These are phyloP conservation scores for Pulicaria dysenterica DNA, from an alignment of 129 eudicot genomes.

Conservation along the genomic window DNA sequence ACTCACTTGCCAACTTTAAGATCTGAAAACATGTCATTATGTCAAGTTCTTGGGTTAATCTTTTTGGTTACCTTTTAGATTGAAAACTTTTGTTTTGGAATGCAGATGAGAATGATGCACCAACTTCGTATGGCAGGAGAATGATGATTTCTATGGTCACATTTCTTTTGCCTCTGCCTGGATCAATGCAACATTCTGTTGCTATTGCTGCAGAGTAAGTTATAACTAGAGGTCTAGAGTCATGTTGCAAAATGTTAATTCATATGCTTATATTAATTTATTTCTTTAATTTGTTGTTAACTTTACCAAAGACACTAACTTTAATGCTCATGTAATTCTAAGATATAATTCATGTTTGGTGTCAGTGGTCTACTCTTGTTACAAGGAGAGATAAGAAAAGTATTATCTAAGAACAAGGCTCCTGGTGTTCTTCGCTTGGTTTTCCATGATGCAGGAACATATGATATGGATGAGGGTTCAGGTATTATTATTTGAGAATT, in stretches of 20 bases:
- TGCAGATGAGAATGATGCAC: conserved; percentile 40
- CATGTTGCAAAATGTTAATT: conserved; percentile 12
- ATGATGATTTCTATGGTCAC: conserved; percentile 45
- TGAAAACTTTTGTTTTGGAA: not conserved
- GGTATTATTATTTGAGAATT: conserved; percentile 45
- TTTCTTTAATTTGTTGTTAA: not conserved
- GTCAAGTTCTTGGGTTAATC: not conserved
- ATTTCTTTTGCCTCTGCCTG: conserved; percentile 49
- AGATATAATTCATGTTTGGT: conserved; percentile 24
- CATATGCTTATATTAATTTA: not conserved
- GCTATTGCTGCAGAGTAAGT: conserved; percentile 71
- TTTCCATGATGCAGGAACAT: conserved; percentile 98
- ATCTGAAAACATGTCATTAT: not conserved
- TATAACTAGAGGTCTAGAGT: not conserved
- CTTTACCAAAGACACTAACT: too few relatives aligned
- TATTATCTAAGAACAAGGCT: conserved; percentile 78
- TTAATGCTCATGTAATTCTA: too few relatives aligned
- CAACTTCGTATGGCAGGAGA: conserved; percentile 59
- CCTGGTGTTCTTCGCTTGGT: conserved; percentile 96
- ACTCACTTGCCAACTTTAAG: too few relatives aligned
- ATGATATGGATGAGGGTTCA: conserved; percentile 52
- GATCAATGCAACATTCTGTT: conserved; percentile 18
- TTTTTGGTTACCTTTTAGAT: not conserved
- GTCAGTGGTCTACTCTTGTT: conserved; percentile 55
- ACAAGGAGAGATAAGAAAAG: conserved; percentile 76